Conservation (phyloP, 352 stramenopile genomes). For the Peronospora belbahrii region DNA sequence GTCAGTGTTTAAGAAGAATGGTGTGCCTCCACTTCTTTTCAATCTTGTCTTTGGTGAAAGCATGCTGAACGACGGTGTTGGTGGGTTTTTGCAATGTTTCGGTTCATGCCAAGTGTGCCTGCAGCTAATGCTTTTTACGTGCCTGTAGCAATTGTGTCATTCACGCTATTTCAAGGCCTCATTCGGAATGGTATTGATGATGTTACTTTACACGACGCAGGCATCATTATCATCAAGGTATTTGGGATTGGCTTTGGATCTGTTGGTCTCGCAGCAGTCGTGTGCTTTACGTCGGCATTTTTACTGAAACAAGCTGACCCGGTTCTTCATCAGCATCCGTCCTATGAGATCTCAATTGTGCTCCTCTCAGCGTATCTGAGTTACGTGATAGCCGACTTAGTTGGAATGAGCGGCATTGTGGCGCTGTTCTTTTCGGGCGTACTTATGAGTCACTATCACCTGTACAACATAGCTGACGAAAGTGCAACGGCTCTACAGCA, state of each 20-base stretch:
- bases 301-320: slow-evolving; percentile 73
- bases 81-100: slow-evolving; percentile 25
- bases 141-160: slow-evolving; percentile 66
- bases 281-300: slow-evolving; percentile 76
- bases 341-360: slow-evolving; percentile 85
- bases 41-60: slow-evolving; percentile 95
- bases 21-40: slow-evolving; percentile 83
- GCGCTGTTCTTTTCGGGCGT: slow-evolving; percentile 91
- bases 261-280: slow-evolving; percentile 54
- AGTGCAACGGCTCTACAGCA: slow-evolving; percentile 69
- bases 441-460: slow-evolving; percentile 82
- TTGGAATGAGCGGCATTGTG: slow-evolving; percentile 87
- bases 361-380: slow-evolving; percentile 76
- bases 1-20: slow-evolving; percentile 90
- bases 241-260: slow-evolving; percentile 81
- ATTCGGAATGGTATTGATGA: slow-evolving; percentile 66
- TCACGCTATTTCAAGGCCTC: slow-evolving; percentile 73
- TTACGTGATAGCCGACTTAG: slow-evolving; percentile 70
- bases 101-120: background rate
- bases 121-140: slow-evolving; percentile 5
- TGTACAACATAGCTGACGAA: slow-evolving; percentile 77
- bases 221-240: slow-evolving; percentile 74
- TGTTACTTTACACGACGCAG: slow-evolving; percentile 63
- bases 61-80: slow-evolving; percentile 92
- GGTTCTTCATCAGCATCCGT: slow-evolving; percentile 63